phyloP scores from a whole-genome alignment of 75 land plant genomes.

The Picea glauca region DNA sequence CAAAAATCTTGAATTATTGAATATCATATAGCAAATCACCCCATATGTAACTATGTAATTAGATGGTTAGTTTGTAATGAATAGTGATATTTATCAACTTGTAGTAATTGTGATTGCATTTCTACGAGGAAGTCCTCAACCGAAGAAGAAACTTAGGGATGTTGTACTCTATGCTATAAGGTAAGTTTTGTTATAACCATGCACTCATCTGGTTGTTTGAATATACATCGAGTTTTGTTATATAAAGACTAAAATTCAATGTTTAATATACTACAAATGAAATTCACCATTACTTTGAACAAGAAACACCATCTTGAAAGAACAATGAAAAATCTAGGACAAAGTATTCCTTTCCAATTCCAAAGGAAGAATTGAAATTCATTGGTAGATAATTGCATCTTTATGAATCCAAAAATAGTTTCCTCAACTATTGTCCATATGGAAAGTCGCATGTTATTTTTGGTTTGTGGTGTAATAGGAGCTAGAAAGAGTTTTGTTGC shows the following conservation, averaged over 20 bases:
- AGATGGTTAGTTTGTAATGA: neutral
- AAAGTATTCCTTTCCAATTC: constrained; percentile 59
- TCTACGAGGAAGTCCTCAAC: constrained; percentile 26
- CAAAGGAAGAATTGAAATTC: constrained; percentile 63
- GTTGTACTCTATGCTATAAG: constrained; percentile 65
- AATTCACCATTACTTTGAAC: neutral
- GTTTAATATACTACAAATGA: neutral
- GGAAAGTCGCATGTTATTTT: constrained; percentile 26
- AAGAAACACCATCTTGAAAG: constrained; percentile 74
- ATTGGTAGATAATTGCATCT: constrained; percentile 22
- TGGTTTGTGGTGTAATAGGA: constrained; percentile 48
- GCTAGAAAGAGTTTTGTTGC: constrained; percentile 56
- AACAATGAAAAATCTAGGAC: constrained; percentile 52
- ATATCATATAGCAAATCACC: too few species aligned
- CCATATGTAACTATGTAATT: too few species aligned
- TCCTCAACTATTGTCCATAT: constrained; percentile 5
- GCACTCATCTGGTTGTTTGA: neutral
- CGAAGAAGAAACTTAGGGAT: constrained; percentile 34
- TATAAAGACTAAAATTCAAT: neutral
- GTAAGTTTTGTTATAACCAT: constrained; percentile 16
- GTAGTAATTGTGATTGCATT: constrained; percentile 13
- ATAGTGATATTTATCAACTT: neutral
- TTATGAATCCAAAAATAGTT: constrained; percentile 5
- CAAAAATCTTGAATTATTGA: neutral
- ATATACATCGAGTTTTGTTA: neutral